These are phyloP conservation scores for Yamadazyma paraphyllophila DNA, from an alignment of 805 yeast species.

Conservation along the genomic window DNA sequence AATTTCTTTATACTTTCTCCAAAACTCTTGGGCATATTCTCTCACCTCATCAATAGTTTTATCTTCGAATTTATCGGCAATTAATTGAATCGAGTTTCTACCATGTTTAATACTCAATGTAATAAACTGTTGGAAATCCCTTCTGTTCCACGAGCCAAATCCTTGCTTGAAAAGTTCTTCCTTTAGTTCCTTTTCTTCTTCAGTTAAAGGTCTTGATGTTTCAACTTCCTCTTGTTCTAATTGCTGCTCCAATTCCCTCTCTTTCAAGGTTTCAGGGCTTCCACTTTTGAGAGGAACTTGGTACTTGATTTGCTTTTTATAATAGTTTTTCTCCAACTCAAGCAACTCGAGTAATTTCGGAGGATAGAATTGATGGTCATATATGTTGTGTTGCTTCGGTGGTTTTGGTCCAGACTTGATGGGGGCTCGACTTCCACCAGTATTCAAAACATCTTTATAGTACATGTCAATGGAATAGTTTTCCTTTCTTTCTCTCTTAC, in stretches of 20 bases:
- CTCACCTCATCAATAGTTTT: conserved; percentile 78
- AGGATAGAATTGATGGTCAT: conserved; percentile 90
- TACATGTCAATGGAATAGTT: conserved; percentile 87
- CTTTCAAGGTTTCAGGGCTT: conserved; percentile 31
- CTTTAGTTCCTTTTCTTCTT: conserved; percentile 70
- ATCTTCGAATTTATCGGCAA: conserved; percentile 77
- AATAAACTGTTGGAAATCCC: conserved; percentile 84
- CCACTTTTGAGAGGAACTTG: conserved; percentile 63
- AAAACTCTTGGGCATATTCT: conserved; percentile 75
- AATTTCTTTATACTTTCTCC: conserved; percentile 74
- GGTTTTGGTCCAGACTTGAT: conserved; percentile 67
- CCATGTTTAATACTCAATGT: conserved; percentile 76
- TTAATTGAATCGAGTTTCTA: conserved; percentile 64
- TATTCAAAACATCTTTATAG: conserved; percentile 73
- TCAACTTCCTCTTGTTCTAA: conserved; percentile 72
- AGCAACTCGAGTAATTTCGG: conserved; percentile 70
- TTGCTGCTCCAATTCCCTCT: conserved; percentile 43
- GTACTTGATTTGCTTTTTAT: conserved; percentile 64
- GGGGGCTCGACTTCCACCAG: conserved; percentile 49
- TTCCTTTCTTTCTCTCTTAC: conserved; percentile 79
- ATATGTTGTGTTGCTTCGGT: conserved; percentile 78
- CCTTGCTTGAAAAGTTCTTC: conserved; percentile 62
- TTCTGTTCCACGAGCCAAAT: conserved; percentile 77
- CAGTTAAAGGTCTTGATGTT: conserved; percentile 76
- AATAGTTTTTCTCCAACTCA: conserved; percentile 78